Evolutionary conservation across 2,329 filamentous ascomycete genomes (phyloP).

Genomic region (Hypoxylon sp.): DNA sequence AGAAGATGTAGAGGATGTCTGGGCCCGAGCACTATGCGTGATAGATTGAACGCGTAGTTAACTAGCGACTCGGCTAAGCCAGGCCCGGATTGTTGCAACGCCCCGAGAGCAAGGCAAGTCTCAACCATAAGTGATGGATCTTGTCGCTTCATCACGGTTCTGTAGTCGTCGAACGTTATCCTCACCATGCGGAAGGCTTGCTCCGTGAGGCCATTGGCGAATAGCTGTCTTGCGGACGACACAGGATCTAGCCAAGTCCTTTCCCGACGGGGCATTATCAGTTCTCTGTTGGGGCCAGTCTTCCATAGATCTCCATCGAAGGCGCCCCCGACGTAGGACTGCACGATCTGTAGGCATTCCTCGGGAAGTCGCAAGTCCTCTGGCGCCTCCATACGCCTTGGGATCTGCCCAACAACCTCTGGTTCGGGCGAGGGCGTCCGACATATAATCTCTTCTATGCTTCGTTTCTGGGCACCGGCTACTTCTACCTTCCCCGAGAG

Average conservation of each 20-base stretch:
- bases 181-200: constrained; percentile 34
- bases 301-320: constrained; percentile 26
- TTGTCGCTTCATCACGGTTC: constrained; percentile 21
- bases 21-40: constrained; percentile 27
- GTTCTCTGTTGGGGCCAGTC: constrained; percentile 14
- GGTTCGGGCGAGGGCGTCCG: constrained; percentile 32
- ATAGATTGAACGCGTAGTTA: constrained; percentile 26
- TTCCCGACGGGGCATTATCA: constrained; percentile 20
- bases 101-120: constrained; percentile 28
- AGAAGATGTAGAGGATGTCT: constrained; percentile 29
- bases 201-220: constrained; percentile 26
- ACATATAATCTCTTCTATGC: constrained; percentile 29
- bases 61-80: constrained; percentile 25
- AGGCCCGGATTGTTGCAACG: constrained; percentile 22
- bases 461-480: constrained; percentile 6
- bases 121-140: constrained; percentile 36
- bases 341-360: constrained; percentile 36
- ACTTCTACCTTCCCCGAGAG: constrained; percentile 8
- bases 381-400: constrained; percentile 30
- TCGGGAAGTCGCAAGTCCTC: constrained; percentile 33
- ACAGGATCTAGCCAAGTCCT: constrained; percentile 34
- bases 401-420: constrained; percentile 1
- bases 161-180: constrained; percentile 31
- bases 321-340: constrained; percentile 29
- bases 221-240: constrained; percentile 29